These are phyloP conservation scores for Euphorbia lathyris DNA, from an alignment of 345 rosid species.

Conservation along the genomic window DNA sequence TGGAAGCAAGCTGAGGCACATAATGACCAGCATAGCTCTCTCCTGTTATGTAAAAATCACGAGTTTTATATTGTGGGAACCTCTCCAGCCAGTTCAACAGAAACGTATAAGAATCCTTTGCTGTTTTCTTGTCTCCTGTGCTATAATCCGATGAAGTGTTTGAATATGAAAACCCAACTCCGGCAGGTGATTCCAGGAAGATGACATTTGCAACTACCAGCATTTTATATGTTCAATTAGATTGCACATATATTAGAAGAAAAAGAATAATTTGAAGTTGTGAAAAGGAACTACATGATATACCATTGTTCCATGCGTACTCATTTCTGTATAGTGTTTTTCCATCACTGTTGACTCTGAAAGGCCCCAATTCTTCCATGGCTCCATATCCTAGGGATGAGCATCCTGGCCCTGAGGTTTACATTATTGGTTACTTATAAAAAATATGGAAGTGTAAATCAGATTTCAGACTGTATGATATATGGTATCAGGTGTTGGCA, in stretches of 20 bases:
- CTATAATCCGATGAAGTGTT: constrained; percentile 39
- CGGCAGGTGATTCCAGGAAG: constrained; percentile 52
- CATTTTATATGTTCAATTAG: not conserved
- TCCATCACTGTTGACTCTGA: constrained; percentile 22
- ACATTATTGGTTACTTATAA: not conserved
- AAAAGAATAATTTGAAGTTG: too few species aligned
- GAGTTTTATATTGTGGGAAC: constrained; percentile 36
- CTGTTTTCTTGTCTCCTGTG: constrained; percentile 43
- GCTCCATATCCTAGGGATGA: constrained; percentile 27
- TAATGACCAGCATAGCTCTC: constrained; percentile 56
- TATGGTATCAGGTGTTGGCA: too few species aligned
- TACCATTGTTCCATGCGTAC: constrained; percentile 19
- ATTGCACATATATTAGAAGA: not conserved
- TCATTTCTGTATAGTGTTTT: constrained; percentile 12
- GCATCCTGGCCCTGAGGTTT: constrained; percentile 16
- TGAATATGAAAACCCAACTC: constrained; percentile 54
- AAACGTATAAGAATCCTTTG: constrained; percentile 37
- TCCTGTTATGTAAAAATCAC: constrained; percentile 38
- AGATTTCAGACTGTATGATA: too few species aligned
- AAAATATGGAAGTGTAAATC: too few species aligned
- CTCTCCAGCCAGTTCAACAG: constrained; percentile 49
- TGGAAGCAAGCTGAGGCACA: constrained; percentile 45
- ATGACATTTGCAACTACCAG: constrained; percentile 42
- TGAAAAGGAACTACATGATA: not conserved
- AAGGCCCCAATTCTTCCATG: constrained; percentile 26